A percentile compares a stretch with the other conserved stretches of the same genome.
phyloP scores from a whole-genome alignment of 1,284 basidiomycete genomes.

The Cryptococcus floricola region DNA sequence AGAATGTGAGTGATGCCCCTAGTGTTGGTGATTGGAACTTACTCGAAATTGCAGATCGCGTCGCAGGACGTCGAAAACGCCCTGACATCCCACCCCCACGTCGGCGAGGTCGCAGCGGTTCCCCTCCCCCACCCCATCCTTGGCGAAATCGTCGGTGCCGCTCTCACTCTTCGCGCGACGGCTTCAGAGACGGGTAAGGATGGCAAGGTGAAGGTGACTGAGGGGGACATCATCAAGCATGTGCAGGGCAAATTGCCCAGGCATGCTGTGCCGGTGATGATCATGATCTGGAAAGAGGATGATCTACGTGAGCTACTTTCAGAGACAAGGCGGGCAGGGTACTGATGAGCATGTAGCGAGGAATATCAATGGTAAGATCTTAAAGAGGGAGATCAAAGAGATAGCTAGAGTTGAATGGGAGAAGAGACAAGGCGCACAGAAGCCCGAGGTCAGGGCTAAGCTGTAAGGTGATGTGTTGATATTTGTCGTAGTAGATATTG shows the following conservation, averaged over 20 bases:
- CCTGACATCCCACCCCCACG: slow-evolving; percentile 27
- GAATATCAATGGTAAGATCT: slow-evolving; percentile 38
- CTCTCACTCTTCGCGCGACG: slow-evolving; percentile 24
- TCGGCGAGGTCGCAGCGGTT: slow-evolving; percentile 37
- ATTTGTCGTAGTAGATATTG: no score
- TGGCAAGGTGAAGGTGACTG: slow-evolving; percentile 10
- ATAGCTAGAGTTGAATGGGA: slow-evolving; percentile 26
- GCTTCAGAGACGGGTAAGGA: neutral
- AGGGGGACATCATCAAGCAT: slow-evolving; percentile 14
- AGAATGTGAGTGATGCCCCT: slow-evolving; percentile 30
- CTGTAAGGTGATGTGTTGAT: slow-evolving; percentile 1
- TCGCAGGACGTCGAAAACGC: slow-evolving; percentile 42
- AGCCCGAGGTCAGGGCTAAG: slow-evolving; percentile 4
- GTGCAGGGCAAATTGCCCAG: slow-evolving; percentile 17
- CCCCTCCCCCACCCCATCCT: slow-evolving; percentile 33
- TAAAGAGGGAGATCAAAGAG: slow-evolving; percentile 32
- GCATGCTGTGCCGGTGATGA: slow-evolving; percentile 25
- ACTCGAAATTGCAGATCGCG: slow-evolving; percentile 23
- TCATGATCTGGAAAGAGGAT: slow-evolving; percentile 16
- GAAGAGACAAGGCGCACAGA: slow-evolving; percentile 1
- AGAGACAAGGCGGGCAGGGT: slow-evolving; percentile 2
- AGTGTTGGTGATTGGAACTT: neutral
- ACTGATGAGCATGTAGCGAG: slow-evolving; percentile 13
- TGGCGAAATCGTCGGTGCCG: slow-evolving; percentile 38
- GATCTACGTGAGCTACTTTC: slow-evolving; percentile 25